Percentiles rank a stretch among this genome's conserved stretches.
These are phyloP conservation scores for Solanum chilense DNA, from an alignment of 257 asterid species.

Conservation along the genomic window DNA sequence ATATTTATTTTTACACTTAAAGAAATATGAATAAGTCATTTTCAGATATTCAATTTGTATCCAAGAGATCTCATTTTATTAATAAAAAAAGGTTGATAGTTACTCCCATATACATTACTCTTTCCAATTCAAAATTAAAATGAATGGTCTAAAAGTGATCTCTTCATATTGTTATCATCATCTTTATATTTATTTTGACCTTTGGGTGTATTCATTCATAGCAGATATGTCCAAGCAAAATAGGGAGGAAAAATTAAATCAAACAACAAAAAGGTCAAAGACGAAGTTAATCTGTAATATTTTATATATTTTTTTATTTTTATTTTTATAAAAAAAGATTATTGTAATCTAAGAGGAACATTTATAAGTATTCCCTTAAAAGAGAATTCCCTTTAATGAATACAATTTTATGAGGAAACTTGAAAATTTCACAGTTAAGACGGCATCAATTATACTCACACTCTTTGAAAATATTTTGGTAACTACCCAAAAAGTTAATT, in stretches of 20 bases:
- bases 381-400: neutral
- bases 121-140: neutral
- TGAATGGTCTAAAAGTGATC: neutral
- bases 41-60: neutral
- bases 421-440: neutral
- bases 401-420: neutral
- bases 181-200: neutral
- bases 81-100: neutral
- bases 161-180: neutral
- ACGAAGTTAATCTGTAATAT: neutral
- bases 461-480: neutral
- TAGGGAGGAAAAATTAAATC: neutral
- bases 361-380: neutral
- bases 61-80: neutral
- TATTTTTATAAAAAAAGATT: neutral
- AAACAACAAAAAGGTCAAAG: neutral
- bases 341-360: neutral
- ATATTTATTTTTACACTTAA: neutral
- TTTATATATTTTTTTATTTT: too few relatives aligned
- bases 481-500: neutral
- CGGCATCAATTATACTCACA: neutral
- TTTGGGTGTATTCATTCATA: neutral
- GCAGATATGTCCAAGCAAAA: neutral
- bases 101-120: neutral
- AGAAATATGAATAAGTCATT: neutral